Evolutionary conservation across 2,329 filamentous ascomycete genomes (phyloP), one percentile per base, ranked within the genome.

Genomic region (Thielaviopsis populi): DNA sequence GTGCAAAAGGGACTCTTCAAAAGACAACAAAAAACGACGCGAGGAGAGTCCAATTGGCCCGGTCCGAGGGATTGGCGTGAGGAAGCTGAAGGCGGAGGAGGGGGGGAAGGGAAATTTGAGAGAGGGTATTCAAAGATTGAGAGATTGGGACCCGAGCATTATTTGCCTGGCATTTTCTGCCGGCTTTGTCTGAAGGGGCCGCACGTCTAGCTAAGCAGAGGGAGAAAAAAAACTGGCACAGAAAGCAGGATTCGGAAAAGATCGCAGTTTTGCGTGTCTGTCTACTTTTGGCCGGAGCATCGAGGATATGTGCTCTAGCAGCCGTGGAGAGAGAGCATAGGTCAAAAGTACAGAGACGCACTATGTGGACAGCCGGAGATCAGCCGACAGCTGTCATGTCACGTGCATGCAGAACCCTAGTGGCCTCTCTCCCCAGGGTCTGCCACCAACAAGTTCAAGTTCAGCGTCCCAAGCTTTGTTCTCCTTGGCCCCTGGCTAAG

Each of bases 231-330:
- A 71, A 64, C 71, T 70, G 73, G 69, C 69, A 72, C 72, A 73
- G 72, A 50, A 71, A 72, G 68, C 70, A 70, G 71, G 54, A 66
- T 63, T 76, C 75, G 75, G 75, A 75, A 77, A 76, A 77, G 77
- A 73, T 77, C 75, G 75, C 74, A 75, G 73, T 73, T 76, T 76
- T 75, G 73, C 72, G 70, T 68, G 66, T 63, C 68, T 67, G 62
- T 3, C 6, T 24, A 63, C 42, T 66, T 66, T 66, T 63, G 56
- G 46, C n/a, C 48, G 5, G 5, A 3, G 10, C 13, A 13, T 15
- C 10, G 10, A 2, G 13, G 2, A 6, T 56, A 1, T 1, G 15
- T 24, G 13, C 5, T 0, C 1, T 3, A 3, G 15, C 5, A 15
- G 10, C 8, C 7, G 27, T 5, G 17, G n/a, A 33, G 6, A 22